Evolutionary conservation across 139 green algal species (phyloP).

Genomic region (Limnomonas spitsbergensis): DNA sequence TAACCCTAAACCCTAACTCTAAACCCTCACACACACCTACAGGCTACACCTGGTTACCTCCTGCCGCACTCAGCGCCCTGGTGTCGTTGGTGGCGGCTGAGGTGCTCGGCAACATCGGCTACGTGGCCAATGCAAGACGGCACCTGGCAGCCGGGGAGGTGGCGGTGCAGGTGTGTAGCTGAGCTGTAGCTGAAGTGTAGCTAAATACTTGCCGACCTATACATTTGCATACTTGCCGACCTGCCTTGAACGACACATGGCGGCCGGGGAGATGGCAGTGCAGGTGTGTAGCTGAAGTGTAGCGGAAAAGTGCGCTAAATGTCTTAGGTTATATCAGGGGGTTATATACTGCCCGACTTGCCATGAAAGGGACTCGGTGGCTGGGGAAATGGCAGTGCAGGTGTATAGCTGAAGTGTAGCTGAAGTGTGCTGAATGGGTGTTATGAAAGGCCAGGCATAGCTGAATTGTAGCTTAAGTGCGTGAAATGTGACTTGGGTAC

Average conservation of each 20-base stretch:
- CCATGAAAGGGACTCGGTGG: background rate
- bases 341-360: too few species aligned
- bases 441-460: too few species aligned
- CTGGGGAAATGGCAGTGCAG: background rate
- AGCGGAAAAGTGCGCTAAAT: too few species aligned
- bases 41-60: background rate
- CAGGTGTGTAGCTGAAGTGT: background rate
- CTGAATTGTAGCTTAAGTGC: too few species aligned
- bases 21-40: too few species aligned
- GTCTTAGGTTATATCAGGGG: too few species aligned
- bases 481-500: too few species aligned
- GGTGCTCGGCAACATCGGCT: background rate
- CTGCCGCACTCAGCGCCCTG: background rate
- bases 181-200: too few species aligned
- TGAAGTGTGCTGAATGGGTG: too few species aligned
- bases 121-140: background rate
- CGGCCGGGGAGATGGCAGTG: background rate
- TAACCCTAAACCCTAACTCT: too few species aligned
- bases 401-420: background rate
- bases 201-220: too few species aligned
- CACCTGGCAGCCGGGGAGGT: background rate
- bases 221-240: too few species aligned
- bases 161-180: background rate
- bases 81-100: background rate
- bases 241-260: background rate